phyloP scores from a whole-genome alignment of 2,329 filamentous ascomycete species.

The Ceratocystis albifundus region DNA sequence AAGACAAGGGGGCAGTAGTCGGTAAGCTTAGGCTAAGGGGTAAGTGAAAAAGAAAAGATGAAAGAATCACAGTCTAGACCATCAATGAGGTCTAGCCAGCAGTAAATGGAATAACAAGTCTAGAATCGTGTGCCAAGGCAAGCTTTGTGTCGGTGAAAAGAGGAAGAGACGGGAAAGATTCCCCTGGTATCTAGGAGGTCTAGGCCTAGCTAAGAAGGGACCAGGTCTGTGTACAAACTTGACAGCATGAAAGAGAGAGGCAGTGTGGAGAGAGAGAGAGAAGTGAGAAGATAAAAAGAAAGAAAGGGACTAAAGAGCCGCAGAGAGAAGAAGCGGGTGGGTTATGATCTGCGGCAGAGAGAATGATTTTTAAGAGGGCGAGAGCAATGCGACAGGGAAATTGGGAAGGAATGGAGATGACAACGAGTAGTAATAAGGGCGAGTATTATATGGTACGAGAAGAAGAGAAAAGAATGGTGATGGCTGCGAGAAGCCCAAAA shows the following conservation, averaged over 20 bases:
- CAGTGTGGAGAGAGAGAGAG: not conserved
- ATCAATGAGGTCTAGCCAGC: too few relatives aligned
- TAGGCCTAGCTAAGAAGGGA: not conserved
- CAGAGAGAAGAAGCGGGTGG: not conserved
- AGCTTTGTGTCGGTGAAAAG: too few relatives aligned
- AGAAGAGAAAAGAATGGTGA: not conserved
- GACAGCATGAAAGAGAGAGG: not conserved
- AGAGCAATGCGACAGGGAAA: not conserved
- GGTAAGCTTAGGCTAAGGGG: too few relatives aligned
- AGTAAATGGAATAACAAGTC: too few relatives aligned
- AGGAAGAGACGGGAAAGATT: too few relatives aligned
- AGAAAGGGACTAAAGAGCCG: not conserved
- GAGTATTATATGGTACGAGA: not conserved
- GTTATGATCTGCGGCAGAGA: not conserved
- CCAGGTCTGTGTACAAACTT: not conserved
- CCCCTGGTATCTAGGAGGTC: not conserved
- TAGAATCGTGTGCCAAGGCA: too few relatives aligned
- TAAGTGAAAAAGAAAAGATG: too few relatives aligned
- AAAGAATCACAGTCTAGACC: too few relatives aligned
- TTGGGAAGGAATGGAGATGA: not conserved
- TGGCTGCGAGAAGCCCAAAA: not conserved
- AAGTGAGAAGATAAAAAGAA: not conserved
- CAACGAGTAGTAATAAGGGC: not conserved
- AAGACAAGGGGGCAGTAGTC: not conserved
- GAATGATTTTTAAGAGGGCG: not conserved